Evolutionary conservation across 2,329 filamentous ascomycete species (phyloP), one percentile per base, ranked within the genome.

Genomic region (Calonectria leucothoes): DNA sequence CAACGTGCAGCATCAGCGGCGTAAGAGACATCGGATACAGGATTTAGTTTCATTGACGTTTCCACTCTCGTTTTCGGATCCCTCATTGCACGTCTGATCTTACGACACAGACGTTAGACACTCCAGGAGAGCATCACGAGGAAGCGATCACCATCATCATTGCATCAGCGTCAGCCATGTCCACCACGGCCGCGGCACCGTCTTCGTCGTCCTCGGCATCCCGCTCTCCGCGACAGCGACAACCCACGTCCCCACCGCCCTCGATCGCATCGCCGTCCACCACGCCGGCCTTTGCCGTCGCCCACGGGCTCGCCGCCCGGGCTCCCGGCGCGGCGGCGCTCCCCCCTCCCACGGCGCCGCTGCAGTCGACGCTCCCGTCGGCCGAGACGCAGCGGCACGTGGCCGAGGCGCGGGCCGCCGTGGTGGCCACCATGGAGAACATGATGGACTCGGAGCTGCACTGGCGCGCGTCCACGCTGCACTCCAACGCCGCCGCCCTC

Each of bases 361-460:
- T 83, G 15, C 82, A 84, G 57, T 81, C 83, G 5, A 84, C 83
- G 63, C 84, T 87, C 14, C 86, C 86, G 2, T 84, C 86, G 3
- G 79, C 84, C 59, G 82, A 85, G 66, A 84, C 87, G 65, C 85
- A 87, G 80, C 85, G 85, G 8, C 86, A 89, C 80, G 86, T 92
- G 25, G 83, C 87, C 63, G 88, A 92, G 80, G 91, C 91, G 48
- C 90, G 91, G 75, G 83, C 86, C 35, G 91, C 90, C 11, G 86
- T 93, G 66, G 86, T 92, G 39, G 91, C 91, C 27, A 90, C 89
- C 59, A 89, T 95, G 66, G 92, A 93, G 79, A 93, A 93, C 82
- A 90, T 92, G 78, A 88, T 95, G 77, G 93, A 95, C 85, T 85
- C 88, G 57, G 90, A 93, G 80, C 89, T 96, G 64, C 90, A 91